These are phyloP conservation scores for Leucaena leucocephala DNA, from an alignment of 306 rosid genomes.

Conservation along the genomic window DNA sequence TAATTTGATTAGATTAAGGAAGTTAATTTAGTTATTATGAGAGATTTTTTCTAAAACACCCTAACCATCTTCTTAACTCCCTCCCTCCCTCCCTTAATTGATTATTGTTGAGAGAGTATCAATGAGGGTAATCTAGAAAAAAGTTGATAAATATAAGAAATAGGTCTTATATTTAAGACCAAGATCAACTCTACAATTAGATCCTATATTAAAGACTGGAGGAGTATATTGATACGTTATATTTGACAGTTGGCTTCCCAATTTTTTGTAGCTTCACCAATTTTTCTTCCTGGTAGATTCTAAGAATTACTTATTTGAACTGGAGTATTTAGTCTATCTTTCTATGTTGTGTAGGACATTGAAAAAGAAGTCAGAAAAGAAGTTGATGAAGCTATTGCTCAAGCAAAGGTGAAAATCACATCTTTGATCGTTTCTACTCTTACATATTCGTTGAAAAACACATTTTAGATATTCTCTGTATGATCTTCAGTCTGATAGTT, in stretches of 20 bases:
- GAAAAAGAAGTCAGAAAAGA: conserved; percentile 76
- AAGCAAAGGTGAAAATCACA: conserved; percentile 71
- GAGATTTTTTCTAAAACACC: too few species aligned
- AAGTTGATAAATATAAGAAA: too few species aligned
- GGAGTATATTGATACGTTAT: not conserved
- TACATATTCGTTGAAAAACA: not conserved
- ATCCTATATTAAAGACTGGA: too few species aligned
- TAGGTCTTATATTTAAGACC: too few species aligned
- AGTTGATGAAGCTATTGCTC: conserved; percentile 81
- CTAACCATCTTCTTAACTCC: too few species aligned
- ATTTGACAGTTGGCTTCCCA: conserved; percentile 3
- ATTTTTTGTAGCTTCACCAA: not conserved
- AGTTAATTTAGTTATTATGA: too few species aligned
- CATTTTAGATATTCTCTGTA: not conserved
- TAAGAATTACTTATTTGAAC: not conserved
- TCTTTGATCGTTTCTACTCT: conserved; percentile 19
- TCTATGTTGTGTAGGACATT: conserved; percentile 53
- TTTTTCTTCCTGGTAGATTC: conserved; percentile 21
- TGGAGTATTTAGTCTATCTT: conserved; percentile 7
- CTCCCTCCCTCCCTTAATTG: too few species aligned
- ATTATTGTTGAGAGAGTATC: too few species aligned
- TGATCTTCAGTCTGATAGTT: conserved; percentile 19
- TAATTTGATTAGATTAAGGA: too few species aligned
- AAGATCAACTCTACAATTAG: too few species aligned
- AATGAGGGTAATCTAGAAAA: too few species aligned